Base-by-base conservation (phyloP, 2,329 filamentous ascomycete genomes). In the Beauveria australis region DNA sequence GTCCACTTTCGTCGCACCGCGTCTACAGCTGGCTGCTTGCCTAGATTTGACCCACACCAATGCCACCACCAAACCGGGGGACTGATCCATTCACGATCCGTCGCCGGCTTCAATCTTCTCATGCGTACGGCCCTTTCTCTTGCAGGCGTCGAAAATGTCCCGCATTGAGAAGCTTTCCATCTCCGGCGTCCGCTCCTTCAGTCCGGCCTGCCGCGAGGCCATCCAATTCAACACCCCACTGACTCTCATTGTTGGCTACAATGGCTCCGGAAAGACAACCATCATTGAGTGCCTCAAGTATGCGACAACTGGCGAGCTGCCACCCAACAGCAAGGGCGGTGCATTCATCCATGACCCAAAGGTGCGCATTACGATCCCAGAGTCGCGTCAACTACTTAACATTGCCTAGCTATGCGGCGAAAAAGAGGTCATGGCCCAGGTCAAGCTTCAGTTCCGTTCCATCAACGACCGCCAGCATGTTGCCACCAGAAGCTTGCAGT, bases 271-370 rank as follows among this genome's bases (percentile, higher is more conserved):
- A 64, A 99, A 99, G 78, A 99, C 94, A 10, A 97, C 94, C 61
- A 96, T 99, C 71, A 99, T 99, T 75, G 94, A 99, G 75, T 96
- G 92, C 72, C 88, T 99, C 70, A 97, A 97, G 72, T 99, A 97
- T 85, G 92, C 91, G 57, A 97, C 95, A 19, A 97, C 92, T 8
- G 95, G 94, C 61, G 89, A 95, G 69, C 83, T 96, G 53, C 94
- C 94, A 1, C 91, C 94, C 37, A 96, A 97, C 78, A 92, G 88
- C 77, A 89, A 87, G 67, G 89, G 89, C 30, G 92, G 92, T 37
- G 92, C 93, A 54, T 99, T 97, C 72, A 91, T 99, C 64, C 93
- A 99, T 72, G 94, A 99, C 69, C 94, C 94, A n/a, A 94, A 94
- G 77, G 83, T 89, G 72, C 30, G 28, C 18, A 5, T 9, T 3